These are phyloP conservation scores for Ambrosia artemisiifolia DNA, from an alignment of 129 eudicot genomes.

Conservation along the genomic window DNA sequence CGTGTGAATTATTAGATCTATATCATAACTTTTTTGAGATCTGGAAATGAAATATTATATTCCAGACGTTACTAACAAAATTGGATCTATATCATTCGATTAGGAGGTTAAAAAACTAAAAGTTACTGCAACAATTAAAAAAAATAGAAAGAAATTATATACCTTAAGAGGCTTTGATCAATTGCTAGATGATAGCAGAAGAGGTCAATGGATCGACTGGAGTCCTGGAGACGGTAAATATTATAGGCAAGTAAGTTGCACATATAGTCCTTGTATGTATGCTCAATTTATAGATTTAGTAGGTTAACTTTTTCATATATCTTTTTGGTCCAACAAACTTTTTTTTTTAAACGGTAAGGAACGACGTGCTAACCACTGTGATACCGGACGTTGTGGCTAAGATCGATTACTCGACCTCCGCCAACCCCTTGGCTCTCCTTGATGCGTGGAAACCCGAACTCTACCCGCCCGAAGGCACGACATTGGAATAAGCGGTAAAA, in stretches of 20 bases:
- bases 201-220: not conserved
- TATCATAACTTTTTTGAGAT: not conserved
- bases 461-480: no score
- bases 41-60: not conserved
- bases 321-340: not conserved
- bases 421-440: no score
- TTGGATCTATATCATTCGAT: slow-evolving; percentile 1
- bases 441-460: no score
- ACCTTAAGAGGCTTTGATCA: slow-evolving; percentile 2
- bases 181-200: not conserved
- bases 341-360: no score
- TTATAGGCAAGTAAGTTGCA: not conserved
- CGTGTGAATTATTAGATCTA: not conserved
- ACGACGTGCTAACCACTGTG: no score
- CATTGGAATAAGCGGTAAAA: no score
- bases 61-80: not conserved
- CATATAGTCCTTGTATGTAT: not conserved
- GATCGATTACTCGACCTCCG: no score
- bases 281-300: not conserved
- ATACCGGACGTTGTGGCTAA: no score
- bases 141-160: slow-evolving; percentile 1
- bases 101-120: not conserved
- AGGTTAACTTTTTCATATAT: not conserved
- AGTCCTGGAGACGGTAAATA: not conserved
- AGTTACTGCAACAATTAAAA: not conserved